Base-by-base conservation (phyloP, 768 basidiomycete genomes). In the Dacryopinax primogenitus region DNA sequence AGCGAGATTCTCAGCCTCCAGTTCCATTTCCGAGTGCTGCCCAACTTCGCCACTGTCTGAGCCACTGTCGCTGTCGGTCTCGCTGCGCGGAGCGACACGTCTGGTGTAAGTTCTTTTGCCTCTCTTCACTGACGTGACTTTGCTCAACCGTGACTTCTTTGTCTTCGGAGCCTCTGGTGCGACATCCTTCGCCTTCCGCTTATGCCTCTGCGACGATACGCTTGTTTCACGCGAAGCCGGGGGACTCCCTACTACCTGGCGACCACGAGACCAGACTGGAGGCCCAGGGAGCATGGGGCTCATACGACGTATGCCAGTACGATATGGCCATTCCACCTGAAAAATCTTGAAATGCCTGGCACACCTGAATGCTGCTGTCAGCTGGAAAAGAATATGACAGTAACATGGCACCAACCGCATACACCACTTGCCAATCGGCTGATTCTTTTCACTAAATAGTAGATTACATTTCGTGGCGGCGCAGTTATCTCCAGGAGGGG, bases 31-130 rank as follows among this genome's bases (percentile, higher is more conserved):
- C 18, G 51, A 58, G 13, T 58, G 26, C 9, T 58, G 4, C 26
- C 32, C 51, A 58, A n/a, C 67, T 39, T 66, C 68, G 26, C 64
- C 65, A 32, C 44, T 33, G 21, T 36, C 66, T 0, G 12, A 23
- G 15, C 36, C 47, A 33, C 35, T 65, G 12, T 30, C 65, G n/a
- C 30, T 62, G n/a, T 37, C 62, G 41, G 58, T 33, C 6, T 9
- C 68, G 12, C 62, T 62, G 35, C 28, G 64, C 4, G 15, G 33
- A 21, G 51, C 63, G 12, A 26, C 36, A 18, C 62, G 28, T 18
- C 23, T 35, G 21, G 26, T 30, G 33, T 58, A 58, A 11, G 51
- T 58, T 23, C 51, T 23, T 21, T 58, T 65, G 4, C 11, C 26
- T 3, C 12, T 44, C 44, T 61, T 47, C 3, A 11, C 23, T 28